Conservation (phyloP, 1,139 yeast genomes). For the Pichia sp. region DNA sequence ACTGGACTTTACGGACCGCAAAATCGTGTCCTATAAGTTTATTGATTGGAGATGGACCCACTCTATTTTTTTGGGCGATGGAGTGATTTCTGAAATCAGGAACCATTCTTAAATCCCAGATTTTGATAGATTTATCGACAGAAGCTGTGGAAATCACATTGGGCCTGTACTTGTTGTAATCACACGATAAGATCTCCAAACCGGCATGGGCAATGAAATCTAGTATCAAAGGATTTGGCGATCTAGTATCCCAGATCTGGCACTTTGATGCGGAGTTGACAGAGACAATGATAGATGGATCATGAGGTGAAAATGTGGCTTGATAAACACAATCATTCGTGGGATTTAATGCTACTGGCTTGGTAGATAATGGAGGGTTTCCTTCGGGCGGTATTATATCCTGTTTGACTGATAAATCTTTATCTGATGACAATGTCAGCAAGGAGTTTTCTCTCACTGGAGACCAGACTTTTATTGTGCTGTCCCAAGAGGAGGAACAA, state of each 20-base stretch:
- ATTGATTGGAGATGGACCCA: slow-evolving; percentile 65
- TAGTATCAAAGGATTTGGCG: slow-evolving; percentile 51
- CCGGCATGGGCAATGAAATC: slow-evolving; percentile 72
- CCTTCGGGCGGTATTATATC: slow-evolving; percentile 13
- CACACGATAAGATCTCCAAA: slow-evolving; percentile 70
- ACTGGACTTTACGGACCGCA: slow-evolving; percentile 71
- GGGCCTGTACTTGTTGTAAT: slow-evolving; percentile 85
- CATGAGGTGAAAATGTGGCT: slow-evolving; percentile 81
- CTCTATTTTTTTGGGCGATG: slow-evolving; percentile 36
- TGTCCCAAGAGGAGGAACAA: slow-evolving; percentile 89
- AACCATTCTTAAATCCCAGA: slow-evolving; percentile 85
- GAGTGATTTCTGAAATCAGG: slow-evolving; percentile 19
- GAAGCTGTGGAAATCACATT: slow-evolving; percentile 81
- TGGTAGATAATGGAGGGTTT: slow-evolving; percentile 18
- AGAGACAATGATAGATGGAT: slow-evolving; percentile 60
- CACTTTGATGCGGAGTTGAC: slow-evolving; percentile 76
- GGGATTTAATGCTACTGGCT: slow-evolving; percentile 26
- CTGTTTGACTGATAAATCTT: slow-evolving; percentile 27
- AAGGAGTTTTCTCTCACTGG: slow-evolving; percentile 56
- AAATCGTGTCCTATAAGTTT: slow-evolving; percentile 83
- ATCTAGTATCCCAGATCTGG: slow-evolving; percentile 79
- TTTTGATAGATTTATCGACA: slow-evolving; percentile 72
- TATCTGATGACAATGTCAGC: slow-evolving; percentile 43
- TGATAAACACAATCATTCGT: slow-evolving; percentile 58
- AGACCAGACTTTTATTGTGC: slow-evolving; percentile 66